A percentile compares a stretch with the other conserved stretches of the same genome.
Conservation (phyloP, 306 rosid species). For the Bauhinia variegata region DNA sequence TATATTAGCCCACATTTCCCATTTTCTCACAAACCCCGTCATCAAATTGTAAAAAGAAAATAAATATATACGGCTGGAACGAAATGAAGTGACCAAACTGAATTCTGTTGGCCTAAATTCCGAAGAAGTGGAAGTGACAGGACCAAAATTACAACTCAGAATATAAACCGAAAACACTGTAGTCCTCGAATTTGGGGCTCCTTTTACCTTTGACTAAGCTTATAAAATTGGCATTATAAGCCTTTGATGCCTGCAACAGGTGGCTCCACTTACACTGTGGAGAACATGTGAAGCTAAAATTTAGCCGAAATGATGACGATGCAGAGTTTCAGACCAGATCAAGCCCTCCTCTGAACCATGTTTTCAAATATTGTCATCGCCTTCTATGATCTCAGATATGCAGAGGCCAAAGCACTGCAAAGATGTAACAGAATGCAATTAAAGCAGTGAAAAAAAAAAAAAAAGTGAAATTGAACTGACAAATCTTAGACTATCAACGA, state of each 20-base stretch:
- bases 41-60: not conserved
- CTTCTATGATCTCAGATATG: constrained; percentile 51
- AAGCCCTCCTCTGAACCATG: constrained; percentile 34
- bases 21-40: not conserved
- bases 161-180: not conserved
- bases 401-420: constrained; percentile 37
- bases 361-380: constrained; percentile 34
- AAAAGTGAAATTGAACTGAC: constrained; percentile 32
- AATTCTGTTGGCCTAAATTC: too few species aligned
- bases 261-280: too few species aligned
- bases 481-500: constrained; percentile 34
- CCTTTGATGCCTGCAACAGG: not conserved
- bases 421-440: constrained; percentile 31
- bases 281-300: not conserved
- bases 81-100: too few species aligned
- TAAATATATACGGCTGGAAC: not conserved
- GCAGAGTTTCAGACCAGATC: constrained; percentile 47
- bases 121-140: too few species aligned
- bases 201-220: constrained; percentile 28
- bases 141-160: not conserved
- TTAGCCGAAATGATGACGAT: not conserved
- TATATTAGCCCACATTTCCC: constrained; percentile 12
- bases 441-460: too few species aligned
- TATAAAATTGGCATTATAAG: constrained; percentile 10
- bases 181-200: not conserved